Base-by-base conservation (phyloP, 2,329 filamentous ascomycete genomes). In the Colletotrichum eleusines region DNA sequence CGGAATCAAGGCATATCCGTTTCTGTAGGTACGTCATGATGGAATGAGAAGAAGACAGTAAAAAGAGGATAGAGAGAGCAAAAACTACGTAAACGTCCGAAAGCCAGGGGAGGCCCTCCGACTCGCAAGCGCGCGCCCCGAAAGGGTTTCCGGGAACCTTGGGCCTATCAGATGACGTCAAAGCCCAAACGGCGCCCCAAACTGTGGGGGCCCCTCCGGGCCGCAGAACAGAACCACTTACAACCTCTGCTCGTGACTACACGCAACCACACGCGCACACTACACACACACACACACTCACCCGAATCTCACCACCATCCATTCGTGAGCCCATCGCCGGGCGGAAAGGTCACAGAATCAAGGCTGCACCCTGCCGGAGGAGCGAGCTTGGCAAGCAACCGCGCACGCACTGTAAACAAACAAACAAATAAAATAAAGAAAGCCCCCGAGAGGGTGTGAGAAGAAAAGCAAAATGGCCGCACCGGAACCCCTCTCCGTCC, bases 401-500 rank as follows among this genome's bases (percentile, higher is more conserved):
- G 3, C 40, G 2, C n/a, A 31, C 5, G 2, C 33, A n/a, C n/a
- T n/a, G n/a, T n/a, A 23, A 12, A 5, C 20, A n/a, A n/a, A 64
- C 9, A 23, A 50, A 58, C n/a, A 3, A 2, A n/a, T n/a, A n/a
- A 23, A 38, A 7, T 1, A 28, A 12, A 51, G 44, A 53, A 63
- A 12, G 44, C 20, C 44, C 9, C 44, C 20, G n/a, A 46, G n/a
- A 5, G 44, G 20, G 20, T n/a, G 42, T n/a, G 44, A 46, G 12
- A 12, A 23, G 1, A 46, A 5, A 14, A 16, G 5, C 6, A 61
- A 72, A 53, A 85, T 84, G 83, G 67, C 81, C 51, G 72, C 77
- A 73, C 50, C 44, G 28, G 74, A 81, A 77, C 82, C 85, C n/a
- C 77, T 90, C 72, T 88, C 92, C 77, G 87, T 95, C 70, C 82